Base-by-base conservation (phyloP, 2,329 filamentous ascomycete species). In the Fusarium graminum region DNA sequence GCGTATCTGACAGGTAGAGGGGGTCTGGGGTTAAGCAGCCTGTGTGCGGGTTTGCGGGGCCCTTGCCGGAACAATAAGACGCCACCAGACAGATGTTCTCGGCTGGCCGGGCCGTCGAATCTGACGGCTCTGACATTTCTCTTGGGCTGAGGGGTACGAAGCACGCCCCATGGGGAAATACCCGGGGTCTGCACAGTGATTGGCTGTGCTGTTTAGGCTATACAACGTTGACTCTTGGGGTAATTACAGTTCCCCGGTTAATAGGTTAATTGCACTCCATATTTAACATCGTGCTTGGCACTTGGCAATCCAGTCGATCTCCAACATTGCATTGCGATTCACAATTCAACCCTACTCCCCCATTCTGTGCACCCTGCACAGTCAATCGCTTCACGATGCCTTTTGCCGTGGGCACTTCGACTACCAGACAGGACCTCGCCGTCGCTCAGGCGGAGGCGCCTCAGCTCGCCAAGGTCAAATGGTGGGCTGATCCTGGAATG, bases 401-500 rank as follows among this genome's bases (percentile, higher is more conserved):
- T 59, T 60, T 60, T 40, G 59, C 59, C 12, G 51, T 63, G 19
- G 59, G 59, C 45, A n/a, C 36, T 12, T 46, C 53, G 25, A n/a
- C 43, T 7, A 64, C 38, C 22, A 64, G 53, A 16, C 61, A 64
- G 38, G 59, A 63, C 58, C 67, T 78, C 36, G 75, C 80, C 47
- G 68, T 79, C 32, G 80, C 81, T 25, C 78, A 80, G 55, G 77
- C 75, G 36, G 81, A 83, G 62, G 79, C 79, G 5, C 84, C 84
- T 30, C 75, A 78, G 32, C 85, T 87, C 64, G 82, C 86, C 68
- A 79, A 80, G 61, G 85, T 88, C 29, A 81, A 77, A 56, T 89
- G 86, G 86, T 83, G 79, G 63, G 80, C 77, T 68, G 84, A 88
- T 59, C 84, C 85, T 29, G 83, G 86, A 69, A 76, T 88, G 58